Evolutionary conservation across 805 yeast genomes (phyloP), one percentile per base, ranked within the genome.

Genomic region (Tetrapisispora taiwanensis): DNA sequence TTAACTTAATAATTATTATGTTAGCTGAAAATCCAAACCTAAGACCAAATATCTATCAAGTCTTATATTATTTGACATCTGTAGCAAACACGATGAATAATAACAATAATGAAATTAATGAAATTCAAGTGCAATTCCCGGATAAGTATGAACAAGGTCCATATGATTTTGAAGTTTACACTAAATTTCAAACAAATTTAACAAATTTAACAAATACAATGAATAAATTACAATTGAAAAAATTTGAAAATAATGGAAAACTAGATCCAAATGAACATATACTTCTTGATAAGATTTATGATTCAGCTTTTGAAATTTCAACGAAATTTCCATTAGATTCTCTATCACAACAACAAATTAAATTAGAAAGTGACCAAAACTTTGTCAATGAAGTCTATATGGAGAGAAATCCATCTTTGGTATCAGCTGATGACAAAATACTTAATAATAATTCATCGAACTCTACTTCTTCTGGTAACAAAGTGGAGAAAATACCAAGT

Each of bases 1-100:
- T 81, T 58, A 81, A 81, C 55, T 69, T 92, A 58, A 83, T 89
- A 42, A 75, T 81, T 37, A 79, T 85, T 26, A 76, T 88, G 80
- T 70, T 90, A 32, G 86, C 86, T 49, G 95, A 85, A 46, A 84
- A 83, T 52, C 96, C 97, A 3, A 60, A 75, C 14, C 70, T 75
- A 50, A 74, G 98, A 56, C 98, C 97, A 3, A 89, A 87, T 60
- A 79, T 87, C 20, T 86, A 79, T 51, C 97, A 89, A 63, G 82
- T 90, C 1, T 57, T 81, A 46, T 64, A 68, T 45, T 85, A 81
- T 54, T 58, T 88, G 31, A 78, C 82, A 58, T 66, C 77, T 36
- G 68, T 89, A 61, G 63, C 77, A 41, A 78, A 76, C 30, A 14
- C 39, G 6, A 36, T 26, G 30, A 17, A 24, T 12, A 7, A 4